Conservation (phyloP, 495 filamentous ascomycete genomes). For the Penicillium pulvis region DNA sequence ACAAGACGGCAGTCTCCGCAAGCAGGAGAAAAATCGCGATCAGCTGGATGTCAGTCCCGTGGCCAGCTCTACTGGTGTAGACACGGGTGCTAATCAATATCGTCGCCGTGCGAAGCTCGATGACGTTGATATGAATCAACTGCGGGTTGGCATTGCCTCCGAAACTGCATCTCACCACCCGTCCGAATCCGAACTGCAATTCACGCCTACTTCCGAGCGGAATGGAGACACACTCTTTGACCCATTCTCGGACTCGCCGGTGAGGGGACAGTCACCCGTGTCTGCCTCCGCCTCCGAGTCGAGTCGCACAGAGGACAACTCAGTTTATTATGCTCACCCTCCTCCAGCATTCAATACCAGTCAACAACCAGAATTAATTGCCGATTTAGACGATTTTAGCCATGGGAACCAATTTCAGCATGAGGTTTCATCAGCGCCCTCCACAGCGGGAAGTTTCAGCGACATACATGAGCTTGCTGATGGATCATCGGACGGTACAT, state of each 20-base stretch:
- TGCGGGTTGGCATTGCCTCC: constrained; percentile 38
- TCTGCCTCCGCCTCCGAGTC: constrained; percentile 33
- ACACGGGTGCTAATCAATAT: constrained; percentile 52
- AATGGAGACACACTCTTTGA: constrained; percentile 27
- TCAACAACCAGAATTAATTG: constrained; percentile 21
- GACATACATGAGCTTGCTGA: constrained; percentile 35
- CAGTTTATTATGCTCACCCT: constrained; percentile 40
- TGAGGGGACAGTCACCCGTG: constrained; percentile 17
- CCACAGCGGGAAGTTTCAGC: constrained; percentile 39
- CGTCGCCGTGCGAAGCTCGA: constrained; percentile 58
- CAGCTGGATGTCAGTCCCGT: constrained; percentile 13
- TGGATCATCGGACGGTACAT: constrained; percentile 53
- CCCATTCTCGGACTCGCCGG: constrained; percentile 24
- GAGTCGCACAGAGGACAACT: constrained; percentile 35
- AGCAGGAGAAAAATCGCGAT: constrained; percentile 8
- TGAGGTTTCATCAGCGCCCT: constrained; percentile 38
- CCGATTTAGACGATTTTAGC: constrained; percentile 14
- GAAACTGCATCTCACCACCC: constrained; percentile 38
- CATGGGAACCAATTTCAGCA: constrained; percentile 22
- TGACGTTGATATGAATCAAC: constrained; percentile 37
- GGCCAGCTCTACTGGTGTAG: constrained; percentile 50
- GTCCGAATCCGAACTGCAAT: constrained; percentile 44
- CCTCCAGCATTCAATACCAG: constrained; percentile 33
- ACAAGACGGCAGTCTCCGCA: constrained; percentile 50
- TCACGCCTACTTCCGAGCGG: constrained; percentile 51